Percentiles rank a stretch among this genome's conserved stretches.
Conservation (phyloP, 768 basidiomycete species). For the Candolleomyces aberdarensis region DNA sequence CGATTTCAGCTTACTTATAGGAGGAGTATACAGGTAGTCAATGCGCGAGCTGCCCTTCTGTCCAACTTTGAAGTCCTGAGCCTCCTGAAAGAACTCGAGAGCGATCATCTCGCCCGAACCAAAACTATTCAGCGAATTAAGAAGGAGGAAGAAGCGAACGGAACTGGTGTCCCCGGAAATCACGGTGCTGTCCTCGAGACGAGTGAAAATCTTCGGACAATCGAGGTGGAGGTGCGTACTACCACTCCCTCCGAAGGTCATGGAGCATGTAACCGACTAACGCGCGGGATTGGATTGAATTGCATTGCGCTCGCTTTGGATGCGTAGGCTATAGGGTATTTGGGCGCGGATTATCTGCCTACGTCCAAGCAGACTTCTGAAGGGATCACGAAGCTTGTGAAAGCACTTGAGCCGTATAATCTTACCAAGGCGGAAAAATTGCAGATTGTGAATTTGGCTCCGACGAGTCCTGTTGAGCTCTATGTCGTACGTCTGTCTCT, state of each 20-base stretch:
- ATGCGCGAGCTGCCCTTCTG: constrained; percentile 73
- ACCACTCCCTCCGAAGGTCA: background rate
- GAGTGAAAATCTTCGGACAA: constrained; percentile 78
- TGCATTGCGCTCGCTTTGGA: constrained; percentile 1
- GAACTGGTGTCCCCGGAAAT: constrained; percentile 11
- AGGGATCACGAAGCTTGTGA: constrained; percentile 63
- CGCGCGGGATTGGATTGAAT: background rate
- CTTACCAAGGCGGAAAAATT: constrained; percentile 92
- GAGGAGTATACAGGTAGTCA: constrained; percentile 58
- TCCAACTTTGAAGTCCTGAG: constrained; percentile 85
- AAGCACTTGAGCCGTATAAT: constrained; percentile 60
- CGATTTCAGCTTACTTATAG: background rate
- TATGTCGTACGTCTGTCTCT: constrained; percentile 70
- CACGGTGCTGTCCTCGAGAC: constrained; percentile 43
- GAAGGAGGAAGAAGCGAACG: constrained; percentile 67
- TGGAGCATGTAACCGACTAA: background rate
- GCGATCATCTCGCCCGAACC: constrained; percentile 64
- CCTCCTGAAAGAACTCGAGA: constrained; percentile 74
- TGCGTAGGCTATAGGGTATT: constrained; percentile 77
- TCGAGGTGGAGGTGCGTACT: constrained; percentile 73
- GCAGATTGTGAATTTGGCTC: constrained; percentile 88
- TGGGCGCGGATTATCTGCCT: constrained; percentile 73
- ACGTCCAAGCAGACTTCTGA: constrained; percentile 60
- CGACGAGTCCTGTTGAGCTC: constrained; percentile 77
- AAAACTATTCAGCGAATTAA: constrained; percentile 71